Conservation (phyloP, 108 stramenopile species). For the Cyclotella distinguenda region DNA sequence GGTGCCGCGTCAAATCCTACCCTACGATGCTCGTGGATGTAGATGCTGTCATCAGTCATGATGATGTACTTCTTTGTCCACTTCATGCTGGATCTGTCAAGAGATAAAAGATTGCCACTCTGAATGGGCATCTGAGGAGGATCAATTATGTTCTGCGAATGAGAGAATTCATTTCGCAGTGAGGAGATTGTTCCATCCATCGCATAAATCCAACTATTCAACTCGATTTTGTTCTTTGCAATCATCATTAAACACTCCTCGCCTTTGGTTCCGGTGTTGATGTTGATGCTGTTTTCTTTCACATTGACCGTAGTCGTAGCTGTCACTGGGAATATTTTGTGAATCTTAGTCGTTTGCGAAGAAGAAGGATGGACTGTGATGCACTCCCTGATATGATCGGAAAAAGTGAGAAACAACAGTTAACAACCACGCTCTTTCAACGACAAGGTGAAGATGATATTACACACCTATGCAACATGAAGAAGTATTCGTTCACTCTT, state of each 20-base stretch:
- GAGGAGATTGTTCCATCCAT: slow-evolving; percentile 14
- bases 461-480: slow-evolving; percentile 36
- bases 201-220: slow-evolving; percentile 20
- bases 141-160: slow-evolving; percentile 10
- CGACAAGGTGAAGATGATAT: not conserved
- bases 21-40: slow-evolving; percentile 23
- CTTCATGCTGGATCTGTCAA: slow-evolving; percentile 20
- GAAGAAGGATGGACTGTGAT: slow-evolving; percentile 38
- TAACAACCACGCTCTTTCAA: too few species aligned
- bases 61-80: slow-evolving; percentile 34
- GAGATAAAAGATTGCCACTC: slow-evolving; percentile 21
- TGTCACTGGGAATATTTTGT: slow-evolving; percentile 22
- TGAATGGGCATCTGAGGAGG: slow-evolving; percentile 29
- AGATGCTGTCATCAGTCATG: slow-evolving; percentile 28
- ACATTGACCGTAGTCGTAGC: slow-evolving; percentile 14
- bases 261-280: slow-evolving; percentile 26
- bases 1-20: slow-evolving; percentile 28
- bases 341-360: slow-evolving; percentile 10
- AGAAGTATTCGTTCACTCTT: slow-evolving; percentile 24
- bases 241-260: slow-evolving; percentile 14
- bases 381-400: slow-evolving; percentile 12
- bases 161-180: slow-evolving; percentile 9
- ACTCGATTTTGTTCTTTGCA: slow-evolving; percentile 30
- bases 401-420: not conserved
- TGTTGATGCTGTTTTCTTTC: slow-evolving; percentile 22